Conservation (phyloP, 306 rosid genomes). For the Pyrus pyrifolia region DNA sequence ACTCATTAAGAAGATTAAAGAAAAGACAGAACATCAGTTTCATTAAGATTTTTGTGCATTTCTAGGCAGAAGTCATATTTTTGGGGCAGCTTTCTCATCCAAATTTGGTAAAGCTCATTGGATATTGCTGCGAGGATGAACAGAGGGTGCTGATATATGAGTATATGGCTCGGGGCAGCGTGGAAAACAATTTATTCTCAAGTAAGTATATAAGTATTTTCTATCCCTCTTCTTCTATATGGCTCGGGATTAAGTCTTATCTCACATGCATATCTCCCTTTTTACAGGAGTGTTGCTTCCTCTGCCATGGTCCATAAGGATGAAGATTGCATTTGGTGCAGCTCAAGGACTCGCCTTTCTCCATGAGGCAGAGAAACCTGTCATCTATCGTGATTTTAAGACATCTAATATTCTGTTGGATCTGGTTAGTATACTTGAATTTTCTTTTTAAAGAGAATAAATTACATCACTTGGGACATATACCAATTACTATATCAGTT, state of each 20-base stretch:
- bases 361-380: slow-evolving; percentile 94
- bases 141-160: slow-evolving; percentile 88
- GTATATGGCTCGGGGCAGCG: slow-evolving; percentile 90
- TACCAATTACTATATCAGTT: neutral
- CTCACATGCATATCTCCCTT: slow-evolving; percentile 3
- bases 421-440: slow-evolving; percentile 37
- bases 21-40: slow-evolving; percentile 8
- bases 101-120: slow-evolving; percentile 83
- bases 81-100: slow-evolving; percentile 99
- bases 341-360: slow-evolving; percentile 98
- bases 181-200: slow-evolving; percentile 86
- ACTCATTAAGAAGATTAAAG: neutral
- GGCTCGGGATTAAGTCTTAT: neutral
- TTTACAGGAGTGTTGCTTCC: slow-evolving; percentile 81
- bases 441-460: neutral
- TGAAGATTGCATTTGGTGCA: slow-evolving; percentile 94
- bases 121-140: slow-evolving; percentile 96
- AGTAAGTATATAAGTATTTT: slow-evolving; percentile 35
- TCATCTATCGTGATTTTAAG: slow-evolving; percentile 95
- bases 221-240: neutral
- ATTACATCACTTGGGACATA: neutral
- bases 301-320: slow-evolving; percentile 92
- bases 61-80: slow-evolving; percentile 97
- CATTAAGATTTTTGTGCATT: slow-evolving; percentile 26
- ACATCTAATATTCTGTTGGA: slow-evolving; percentile 90